These are phyloP conservation scores for Testicularia cyperi DNA, from an alignment of 1,284 basidiomycete species.

Conservation along the genomic window DNA sequence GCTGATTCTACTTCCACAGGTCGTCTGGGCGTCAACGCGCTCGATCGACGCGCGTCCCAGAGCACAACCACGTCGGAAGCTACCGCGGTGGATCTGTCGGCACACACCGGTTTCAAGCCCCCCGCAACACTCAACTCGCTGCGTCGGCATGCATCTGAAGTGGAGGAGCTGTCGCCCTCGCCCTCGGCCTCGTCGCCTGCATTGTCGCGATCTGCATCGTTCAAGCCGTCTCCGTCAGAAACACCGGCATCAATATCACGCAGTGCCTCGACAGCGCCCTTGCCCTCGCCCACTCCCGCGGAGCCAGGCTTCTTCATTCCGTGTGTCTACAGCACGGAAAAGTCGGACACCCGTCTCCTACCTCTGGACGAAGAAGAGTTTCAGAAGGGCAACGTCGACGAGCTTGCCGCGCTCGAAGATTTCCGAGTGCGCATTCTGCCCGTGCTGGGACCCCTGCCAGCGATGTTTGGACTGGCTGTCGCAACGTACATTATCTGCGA, in stretches of 20 bases:
- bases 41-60: conserved; percentile 13
- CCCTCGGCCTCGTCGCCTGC: conserved; percentile 24
- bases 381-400: conserved; percentile 82
- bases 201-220: conserved; percentile 18
- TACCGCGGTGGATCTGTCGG: conserved; percentile 22
- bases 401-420: conserved; percentile 87
- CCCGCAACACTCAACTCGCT: conserved; percentile 2
- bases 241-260: conserved; percentile 3
- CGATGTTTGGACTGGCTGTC: conserved; percentile 58
- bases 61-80: conserved; percentile 31
- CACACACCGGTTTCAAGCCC: conserved; percentile 13
- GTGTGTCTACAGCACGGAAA: conserved; percentile 89
- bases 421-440: conserved; percentile 88
- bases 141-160: conserved; percentile 16
- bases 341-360: conserved; percentile 76
- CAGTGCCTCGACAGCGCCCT: background rate
- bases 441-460: conserved; percentile 68
- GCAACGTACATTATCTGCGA: conserved; percentile 58
- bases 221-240: conserved; percentile 10
- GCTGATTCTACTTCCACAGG: too few relatives aligned
- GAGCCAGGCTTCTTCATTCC: conserved; percentile 45
- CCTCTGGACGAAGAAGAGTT: conserved; percentile 92
- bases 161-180: conserved; percentile 30
- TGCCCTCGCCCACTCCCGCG: conserved; percentile 1
- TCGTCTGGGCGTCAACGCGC: background rate